Evolutionary conservation across 2,329 filamentous ascomycete genomes (phyloP).

Genomic region (Parastagonospora avenae): DNA sequence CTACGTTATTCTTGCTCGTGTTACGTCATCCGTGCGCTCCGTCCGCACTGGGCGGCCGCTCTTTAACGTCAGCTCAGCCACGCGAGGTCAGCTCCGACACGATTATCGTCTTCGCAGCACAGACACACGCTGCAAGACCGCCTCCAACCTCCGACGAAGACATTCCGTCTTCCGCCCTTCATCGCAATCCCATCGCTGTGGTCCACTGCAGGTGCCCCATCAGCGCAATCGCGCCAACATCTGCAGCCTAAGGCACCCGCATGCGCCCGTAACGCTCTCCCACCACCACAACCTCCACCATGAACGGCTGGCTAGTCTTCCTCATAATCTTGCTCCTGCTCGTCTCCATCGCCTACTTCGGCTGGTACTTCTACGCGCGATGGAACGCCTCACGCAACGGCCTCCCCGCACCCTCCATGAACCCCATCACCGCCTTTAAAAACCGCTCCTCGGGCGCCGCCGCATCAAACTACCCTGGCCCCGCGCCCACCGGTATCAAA

Average conservation of each 20-base stretch:
- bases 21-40: conserved; percentile 29
- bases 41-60: conserved; percentile 19
- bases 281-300: conserved; percentile 26
- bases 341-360: conserved; percentile 62
- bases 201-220: conserved; percentile 2
- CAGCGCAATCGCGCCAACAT: conserved; percentile 11
- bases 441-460: conserved; percentile 24
- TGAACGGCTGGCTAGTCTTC: conserved; percentile 58
- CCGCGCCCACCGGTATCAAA: conserved; percentile 64
- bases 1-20: conserved; percentile 8
- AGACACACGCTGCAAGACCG: conserved; percentile 5
- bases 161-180: neutral
- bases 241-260: conserved; percentile 13
- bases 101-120: conserved; percentile 12
- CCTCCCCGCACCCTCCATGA: conserved; percentile 71
- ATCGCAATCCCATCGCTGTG: neutral
- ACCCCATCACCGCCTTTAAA: conserved; percentile 75
- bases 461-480: conserved; percentile 55
- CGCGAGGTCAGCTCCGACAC: conserved; percentile 18
- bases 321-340: conserved; percentile 76
- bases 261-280: conserved; percentile 8
- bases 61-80: conserved; percentile 24
- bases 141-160: neutral
- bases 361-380: conserved; percentile 74
- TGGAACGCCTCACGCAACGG: conserved; percentile 75